Base-by-base conservation (phyloP, 257 asterid genomes). In the Ophiorrhiza pumila region DNA sequence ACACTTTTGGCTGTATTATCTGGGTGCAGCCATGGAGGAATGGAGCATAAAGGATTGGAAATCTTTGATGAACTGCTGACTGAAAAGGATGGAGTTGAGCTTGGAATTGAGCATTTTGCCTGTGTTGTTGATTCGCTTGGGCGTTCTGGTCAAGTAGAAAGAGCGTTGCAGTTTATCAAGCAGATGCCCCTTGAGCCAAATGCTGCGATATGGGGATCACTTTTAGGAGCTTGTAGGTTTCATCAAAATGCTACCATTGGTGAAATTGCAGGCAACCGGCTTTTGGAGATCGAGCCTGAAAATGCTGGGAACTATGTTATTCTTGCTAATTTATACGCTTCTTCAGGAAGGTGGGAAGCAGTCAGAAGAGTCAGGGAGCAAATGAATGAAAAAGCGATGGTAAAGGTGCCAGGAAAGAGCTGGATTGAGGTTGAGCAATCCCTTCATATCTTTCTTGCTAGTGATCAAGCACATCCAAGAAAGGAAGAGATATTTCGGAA, bases 21-120 rank as follows among this genome's bases (percentile, higher is more conserved):
- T 7, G 96, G 96, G 12, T 93, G 98, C 77, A 88, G 97, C 78
- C 98, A 93, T 49, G 91, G 95, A 69, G 96, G 95, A 50, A 83
- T 89, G 88, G 96, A 86, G 75, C 80, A 81, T 47, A 79, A 6
- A 52, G 96, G 96, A 32, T 85, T 93, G 58, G 75, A 85, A 67
- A 53, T 89, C 17, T 93, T 91, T 47, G 79, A 85, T 7, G 87
- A 88, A 76, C 72, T 82, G 78, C 75, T 73, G 37, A 32, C 20
- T 52, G 82, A 57, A 22, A 71, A 67, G 37, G 56, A 80, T 13
- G 80, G 81, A 56, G 12, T 71, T 58, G 83, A 75, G 57, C 84
- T 90, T 65, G 87, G 87, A 39, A 71, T 89, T 47, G 97, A 93
- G 87, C 98, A 89, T 78, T 91, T 82, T n/a, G 96, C 97, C 9